Evolutionary conservation across 305 asterid species (phyloP).

Genomic region (Fraxinus dipetala): DNA sequence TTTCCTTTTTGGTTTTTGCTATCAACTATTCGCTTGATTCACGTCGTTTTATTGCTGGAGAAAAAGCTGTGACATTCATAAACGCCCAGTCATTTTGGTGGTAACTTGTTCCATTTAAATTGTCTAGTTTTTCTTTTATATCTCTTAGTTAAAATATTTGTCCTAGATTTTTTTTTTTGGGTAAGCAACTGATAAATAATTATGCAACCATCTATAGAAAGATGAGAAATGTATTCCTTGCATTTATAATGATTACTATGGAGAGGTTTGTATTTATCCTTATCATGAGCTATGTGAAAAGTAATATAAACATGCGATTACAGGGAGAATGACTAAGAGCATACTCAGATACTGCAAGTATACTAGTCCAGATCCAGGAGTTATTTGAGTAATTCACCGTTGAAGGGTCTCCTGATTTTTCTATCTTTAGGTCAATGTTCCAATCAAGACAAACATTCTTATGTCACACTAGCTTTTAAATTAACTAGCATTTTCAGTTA

Average conservation of each 20-base stretch:
- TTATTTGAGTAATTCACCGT: neutral
- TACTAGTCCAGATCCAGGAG: neutral
- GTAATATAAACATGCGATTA: neutral
- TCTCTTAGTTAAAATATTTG: neutral
- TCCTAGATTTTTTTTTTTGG: neutral
- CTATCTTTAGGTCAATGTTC: neutral
- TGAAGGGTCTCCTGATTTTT: neutral
- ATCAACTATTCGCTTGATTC: neutral
- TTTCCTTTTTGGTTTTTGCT: neutral
- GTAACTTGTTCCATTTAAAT: neutral
- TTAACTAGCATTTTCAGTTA: neutral
- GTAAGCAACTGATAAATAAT: neutral
- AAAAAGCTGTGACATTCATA: neutral
- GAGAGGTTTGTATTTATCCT: neutral
- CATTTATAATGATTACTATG: neutral
- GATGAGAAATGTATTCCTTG: neutral
- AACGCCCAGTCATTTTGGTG: neutral
- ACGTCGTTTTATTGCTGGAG: neutral
- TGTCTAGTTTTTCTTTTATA: neutral
- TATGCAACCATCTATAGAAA: neutral
- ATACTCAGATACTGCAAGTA: neutral
- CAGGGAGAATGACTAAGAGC: neutral
- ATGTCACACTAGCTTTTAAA: neutral
- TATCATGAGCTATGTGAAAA: neutral
- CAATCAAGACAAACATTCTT: neutral